Percentiles rank a stretch among this genome's conserved stretches.
Evolutionary conservation across 352 stramenopile species (phyloP).

Genomic region (Thraustotheca clavata): DNA sequence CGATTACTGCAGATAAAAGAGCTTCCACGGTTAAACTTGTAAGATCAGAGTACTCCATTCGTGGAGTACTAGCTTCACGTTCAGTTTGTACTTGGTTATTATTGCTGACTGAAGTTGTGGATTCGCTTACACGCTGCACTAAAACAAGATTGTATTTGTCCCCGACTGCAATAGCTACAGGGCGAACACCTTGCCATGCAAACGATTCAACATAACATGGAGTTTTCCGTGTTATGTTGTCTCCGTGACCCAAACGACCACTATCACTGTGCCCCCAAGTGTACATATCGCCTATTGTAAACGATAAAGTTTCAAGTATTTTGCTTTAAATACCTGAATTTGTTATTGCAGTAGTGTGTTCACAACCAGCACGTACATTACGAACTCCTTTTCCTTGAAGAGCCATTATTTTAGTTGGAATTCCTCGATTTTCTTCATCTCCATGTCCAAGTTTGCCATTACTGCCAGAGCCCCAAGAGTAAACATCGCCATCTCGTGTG

Average conservation of each 20-base stretch:
- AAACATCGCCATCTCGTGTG: conserved; percentile 42
- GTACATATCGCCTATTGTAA: conserved; percentile 47
- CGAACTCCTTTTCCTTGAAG: conserved; percentile 44
- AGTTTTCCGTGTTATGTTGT: conserved; percentile 48
- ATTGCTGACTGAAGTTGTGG: conserved; percentile 23
- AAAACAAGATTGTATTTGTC: conserved; percentile 84
- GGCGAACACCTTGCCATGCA: conserved; percentile 33
- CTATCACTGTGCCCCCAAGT: conserved; percentile 80
- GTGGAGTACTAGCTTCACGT: background rate
- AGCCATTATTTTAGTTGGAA: conserved; percentile 40
- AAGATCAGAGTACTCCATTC: too few relatives aligned
- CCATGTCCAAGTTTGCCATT: conserved; percentile 79
- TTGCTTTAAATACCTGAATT: conserved; percentile 2
- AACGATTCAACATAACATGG: conserved; percentile 57
- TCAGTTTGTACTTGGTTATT: background rate
- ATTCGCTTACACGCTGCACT: conserved; percentile 26
- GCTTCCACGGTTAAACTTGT: background rate
- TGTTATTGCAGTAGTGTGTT: conserved; percentile 51
- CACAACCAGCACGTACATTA: conserved; percentile 70
- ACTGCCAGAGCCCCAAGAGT: conserved; percentile 68
- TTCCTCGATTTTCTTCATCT: conserved; percentile 67
- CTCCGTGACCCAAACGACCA: conserved; percentile 60
- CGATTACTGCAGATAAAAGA: background rate
- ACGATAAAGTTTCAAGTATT: too few relatives aligned
- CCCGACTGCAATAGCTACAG: conserved; percentile 68